Conservation (phyloP, 768 basidiomycete species). For the Podaxis sp. region DNA sequence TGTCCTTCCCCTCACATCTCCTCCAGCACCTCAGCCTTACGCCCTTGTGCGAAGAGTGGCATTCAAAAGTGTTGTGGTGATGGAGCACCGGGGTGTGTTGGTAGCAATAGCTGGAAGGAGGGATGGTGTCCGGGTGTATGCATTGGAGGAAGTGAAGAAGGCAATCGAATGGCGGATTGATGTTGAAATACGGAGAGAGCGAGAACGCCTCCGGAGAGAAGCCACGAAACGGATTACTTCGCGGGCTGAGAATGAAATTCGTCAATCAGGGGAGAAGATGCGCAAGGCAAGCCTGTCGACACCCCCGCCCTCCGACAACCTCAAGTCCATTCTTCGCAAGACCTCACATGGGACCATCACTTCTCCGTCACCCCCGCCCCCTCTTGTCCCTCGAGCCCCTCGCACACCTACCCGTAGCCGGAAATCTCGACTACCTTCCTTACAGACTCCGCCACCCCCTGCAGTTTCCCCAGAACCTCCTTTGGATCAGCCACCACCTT, state of each 20-base stretch:
- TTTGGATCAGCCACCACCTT: slow-evolving; percentile 65
- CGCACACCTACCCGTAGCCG: slow-evolving; percentile 36
- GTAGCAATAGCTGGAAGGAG: slow-evolving; percentile 85
- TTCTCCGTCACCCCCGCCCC: slow-evolving; percentile 26
- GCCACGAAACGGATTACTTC: slow-evolving; percentile 48
- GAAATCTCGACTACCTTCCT: slow-evolving; percentile 27
- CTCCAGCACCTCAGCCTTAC: slow-evolving; percentile 74
- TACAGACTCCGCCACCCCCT: slow-evolving; percentile 22
- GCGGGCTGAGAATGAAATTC: slow-evolving; percentile 28
- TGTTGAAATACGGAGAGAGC: slow-evolving; percentile 69
- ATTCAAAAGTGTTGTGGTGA: slow-evolving; percentile 86
- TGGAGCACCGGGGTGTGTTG: slow-evolving; percentile 89
- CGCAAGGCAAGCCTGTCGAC: slow-evolving; percentile 48
- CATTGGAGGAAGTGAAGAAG: slow-evolving; percentile 80
- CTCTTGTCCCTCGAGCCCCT: slow-evolving; percentile 35
- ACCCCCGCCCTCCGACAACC: slow-evolving; percentile 34
- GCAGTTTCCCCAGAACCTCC: slow-evolving; percentile 27
- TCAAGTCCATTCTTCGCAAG: slow-evolving; percentile 31
- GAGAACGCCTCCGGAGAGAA: slow-evolving; percentile 66
- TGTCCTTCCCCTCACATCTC: slow-evolving; percentile 73
- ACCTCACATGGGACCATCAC: slow-evolving; percentile 31
- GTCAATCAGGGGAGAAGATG: slow-evolving; percentile 42
- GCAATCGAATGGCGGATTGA: slow-evolving; percentile 88
- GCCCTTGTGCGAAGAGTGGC: slow-evolving; percentile 76
- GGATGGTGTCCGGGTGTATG: slow-evolving; percentile 86